Conservation (phyloP, 2,329 filamentous ascomycete genomes). For the Shiraia sp. region DNA sequence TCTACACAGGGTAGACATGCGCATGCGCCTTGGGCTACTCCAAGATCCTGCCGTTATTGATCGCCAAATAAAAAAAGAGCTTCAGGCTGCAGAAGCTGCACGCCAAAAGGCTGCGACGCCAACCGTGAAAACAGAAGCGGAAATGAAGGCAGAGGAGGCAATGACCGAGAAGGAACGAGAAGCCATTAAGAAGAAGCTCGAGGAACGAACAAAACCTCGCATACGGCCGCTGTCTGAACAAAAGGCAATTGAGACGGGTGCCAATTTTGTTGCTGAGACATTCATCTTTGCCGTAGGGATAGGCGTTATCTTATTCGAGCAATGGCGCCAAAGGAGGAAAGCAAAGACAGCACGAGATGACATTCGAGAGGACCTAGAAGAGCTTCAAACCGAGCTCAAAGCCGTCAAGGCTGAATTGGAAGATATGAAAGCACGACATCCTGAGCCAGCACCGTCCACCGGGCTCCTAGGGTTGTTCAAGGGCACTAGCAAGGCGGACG, state of each 20-base stretch:
- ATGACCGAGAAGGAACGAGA: constrained; percentile 53
- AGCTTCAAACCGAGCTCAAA: constrained; percentile 56
- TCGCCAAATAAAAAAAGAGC: constrained; percentile 56
- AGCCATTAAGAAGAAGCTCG: constrained; percentile 49
- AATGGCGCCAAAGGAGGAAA: constrained; percentile 64
- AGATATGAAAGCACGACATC: constrained; percentile 43
- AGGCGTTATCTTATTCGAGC: constrained; percentile 65
- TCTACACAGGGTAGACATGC: constrained; percentile 69
- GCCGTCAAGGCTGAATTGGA: constrained; percentile 46
- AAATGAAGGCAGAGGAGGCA: constrained; percentile 60
- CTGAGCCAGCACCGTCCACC: constrained; percentile 27
- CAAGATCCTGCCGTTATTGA: constrained; percentile 63
- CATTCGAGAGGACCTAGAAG: constrained; percentile 61
- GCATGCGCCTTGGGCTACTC: constrained; percentile 66
- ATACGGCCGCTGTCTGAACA: constrained; percentile 68
- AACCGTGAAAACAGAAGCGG: constrained; percentile 65
- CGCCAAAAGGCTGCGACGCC: constrained; percentile 56
- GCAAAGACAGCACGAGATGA: constrained; percentile 63
- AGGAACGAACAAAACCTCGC: constrained; percentile 51
- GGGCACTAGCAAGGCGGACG: constrained; percentile 22
- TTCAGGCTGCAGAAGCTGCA: constrained; percentile 59
- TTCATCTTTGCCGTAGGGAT: constrained; percentile 69
- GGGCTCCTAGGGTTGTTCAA: constrained; percentile 38
- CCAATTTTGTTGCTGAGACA: constrained; percentile 69
- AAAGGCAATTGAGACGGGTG: constrained; percentile 70